Evolutionary conservation across 2,329 filamentous ascomycete genomes (phyloP), one percentile per base, ranked within the genome.

Genomic region (Scedosporium dehoogii): DNA sequence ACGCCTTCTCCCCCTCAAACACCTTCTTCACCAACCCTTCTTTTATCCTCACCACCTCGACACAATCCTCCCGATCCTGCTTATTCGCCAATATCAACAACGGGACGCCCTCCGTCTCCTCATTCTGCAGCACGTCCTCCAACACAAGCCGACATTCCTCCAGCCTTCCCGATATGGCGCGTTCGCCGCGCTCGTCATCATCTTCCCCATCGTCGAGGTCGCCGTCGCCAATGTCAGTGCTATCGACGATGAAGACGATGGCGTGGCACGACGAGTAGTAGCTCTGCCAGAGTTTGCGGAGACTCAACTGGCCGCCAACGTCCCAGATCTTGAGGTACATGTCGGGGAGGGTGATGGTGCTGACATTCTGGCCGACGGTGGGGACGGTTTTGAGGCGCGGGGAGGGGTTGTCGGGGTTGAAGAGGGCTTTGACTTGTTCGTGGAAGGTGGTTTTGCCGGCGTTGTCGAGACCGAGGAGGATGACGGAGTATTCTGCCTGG

Each of bases 321-420:
- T 99, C 94, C 94, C 94, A 97, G 69, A 99, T 89, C 80, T 97
- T 96, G 71, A 99, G 82, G 79, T 97, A 97, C 85, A 97, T 93
- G 74, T 96, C 91, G 16, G 91, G 89, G 25, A 97, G 82, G 23
- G 89, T 86, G 72, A 99, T 90, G 57, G 92, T 94, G 65, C 91
- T 90, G 66, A 97, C 92, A 76, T 97, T 97, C 74, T 97, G 94
- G 67, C 94, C 94, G 69, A 97, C 93, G 21, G 94, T 99, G 29
- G 94, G 94, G 6, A 97, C 93, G 55, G 93, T 97, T 73, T 94
- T 92, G 68, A 79, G 85, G 76, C 81, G 92, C 70, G 79, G 90
- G 73, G 78, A 84, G 61, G 79, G 83, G 63, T 76, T 78, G 65
- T 81, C 79, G 55, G 85, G 81, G 66, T 86, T 81, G 81, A 91